Evolutionary conservation across 805 yeast species (phyloP), one percentile per base, ranked within the genome.

Genomic region (Isabelozyma gotoi): DNA sequence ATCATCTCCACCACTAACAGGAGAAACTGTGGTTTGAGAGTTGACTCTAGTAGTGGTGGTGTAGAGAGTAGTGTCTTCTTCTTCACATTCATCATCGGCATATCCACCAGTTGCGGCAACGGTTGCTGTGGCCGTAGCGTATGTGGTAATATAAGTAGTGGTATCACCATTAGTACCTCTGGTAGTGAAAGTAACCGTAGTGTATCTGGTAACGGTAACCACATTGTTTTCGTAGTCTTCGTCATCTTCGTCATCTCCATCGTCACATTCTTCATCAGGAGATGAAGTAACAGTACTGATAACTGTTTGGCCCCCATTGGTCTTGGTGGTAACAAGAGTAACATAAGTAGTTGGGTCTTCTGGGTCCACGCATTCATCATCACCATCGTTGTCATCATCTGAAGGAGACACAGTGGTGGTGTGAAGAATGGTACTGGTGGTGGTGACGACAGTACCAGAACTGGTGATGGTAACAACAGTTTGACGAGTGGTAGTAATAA

Each of bases 71-170:
- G 19, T 34, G 7, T 11, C 20, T 15, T 16, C 36, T 12, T 44
- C 48, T 16, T 38, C 50, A 45, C 54, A 49, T 38, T 50, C 48
- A 15, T 44, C 42, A 27, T 50, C 59, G 6, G 10, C 34, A 5
- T 32, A 4, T 32, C 38, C 44, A 10, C 47, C 54, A 32, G 44
- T 50, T 33, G 29, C 12, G 29, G 29, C 12, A 3, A 14, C 3
- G 15, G 20, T 17, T 7, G 38, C 19, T 14, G 21, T 29, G 16
- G 20, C 38, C 6, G 33, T 16, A 8, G 45, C 38, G 31, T 32
- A 18, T 14, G 41, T 38, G 29, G 40, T 49, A 43, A 37, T 39
- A 21, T 24, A 15, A 10, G 38, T 18, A 17, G 38, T 38, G 20
- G 46, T 36, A 15, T 33, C 17, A 5, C 35, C 38, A 17, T 48